These are phyloP conservation scores for Priceomyces haplophilus DNA, from an alignment of 805 yeast genomes.

Conservation along the genomic window DNA sequence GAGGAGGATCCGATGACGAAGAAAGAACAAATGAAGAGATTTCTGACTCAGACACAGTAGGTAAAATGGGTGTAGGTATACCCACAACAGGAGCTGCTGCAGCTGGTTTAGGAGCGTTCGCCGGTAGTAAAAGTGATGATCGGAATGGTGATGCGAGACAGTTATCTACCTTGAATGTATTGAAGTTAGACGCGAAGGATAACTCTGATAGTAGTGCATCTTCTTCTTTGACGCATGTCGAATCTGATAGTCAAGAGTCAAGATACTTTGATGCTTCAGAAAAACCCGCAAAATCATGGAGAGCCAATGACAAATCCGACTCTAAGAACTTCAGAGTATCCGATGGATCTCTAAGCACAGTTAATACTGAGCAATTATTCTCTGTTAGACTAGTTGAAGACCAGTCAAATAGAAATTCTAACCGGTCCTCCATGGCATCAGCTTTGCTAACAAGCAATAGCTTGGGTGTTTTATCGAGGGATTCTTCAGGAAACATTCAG, in stretches of 20 bases:
- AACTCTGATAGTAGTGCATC: constrained; percentile 33
- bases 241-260: constrained; percentile 25
- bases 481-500: constrained; percentile 37
- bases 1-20: constrained; percentile 19
- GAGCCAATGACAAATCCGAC: constrained; percentile 37
- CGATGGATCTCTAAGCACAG: constrained; percentile 72
- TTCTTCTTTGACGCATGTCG: constrained; percentile 55
- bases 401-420: constrained; percentile 28
- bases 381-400: constrained; percentile 76
- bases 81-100: constrained; percentile 20
- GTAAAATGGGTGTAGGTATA: constrained; percentile 19
- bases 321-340: constrained; percentile 58
- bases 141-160: constrained; percentile 31
- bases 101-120: constrained; percentile 35
- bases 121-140: constrained; percentile 26
- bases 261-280: constrained; percentile 35
- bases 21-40: constrained; percentile 14
- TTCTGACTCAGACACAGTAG: constrained; percentile 12
- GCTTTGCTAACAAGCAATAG: constrained; percentile 24
- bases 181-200: constrained; percentile 44
- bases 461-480: constrained; percentile 23
- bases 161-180: constrained; percentile 49
- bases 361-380: constrained; percentile 78
- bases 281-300: constrained; percentile 41
- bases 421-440: constrained; percentile 20